Conservation (phyloP, 148 eudicot genomes). For the Rhododendron molle region DNA sequence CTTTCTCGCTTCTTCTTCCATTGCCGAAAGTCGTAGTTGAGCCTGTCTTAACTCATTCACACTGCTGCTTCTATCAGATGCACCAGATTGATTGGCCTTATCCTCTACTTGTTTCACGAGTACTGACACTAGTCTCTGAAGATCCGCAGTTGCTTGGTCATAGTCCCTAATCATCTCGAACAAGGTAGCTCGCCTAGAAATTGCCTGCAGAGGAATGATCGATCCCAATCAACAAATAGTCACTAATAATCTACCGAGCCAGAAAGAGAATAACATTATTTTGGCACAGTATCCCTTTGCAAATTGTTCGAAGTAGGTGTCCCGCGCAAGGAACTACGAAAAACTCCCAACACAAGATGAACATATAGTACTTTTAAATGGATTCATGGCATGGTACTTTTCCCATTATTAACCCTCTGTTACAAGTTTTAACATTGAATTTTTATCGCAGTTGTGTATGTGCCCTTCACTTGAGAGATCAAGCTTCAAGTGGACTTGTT, state of each 20-base stretch:
- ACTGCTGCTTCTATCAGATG: conserved; percentile 35
- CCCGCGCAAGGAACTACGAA: background rate
- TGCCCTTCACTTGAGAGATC: background rate
- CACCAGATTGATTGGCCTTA: conserved; percentile 35
- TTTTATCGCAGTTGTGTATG: background rate
- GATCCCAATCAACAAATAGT: background rate
- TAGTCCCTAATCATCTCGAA: conserved; percentile 95
- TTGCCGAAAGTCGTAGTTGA: conserved; percentile 44
- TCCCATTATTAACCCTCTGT: background rate
- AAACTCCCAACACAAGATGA: background rate
- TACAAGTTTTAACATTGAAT: background rate
- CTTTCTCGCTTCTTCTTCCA: conserved; percentile 68
- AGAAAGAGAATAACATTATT: background rate
- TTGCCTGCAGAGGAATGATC: conserved; percentile 45
- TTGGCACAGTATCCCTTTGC: background rate
- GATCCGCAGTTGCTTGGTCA: conserved; percentile 77
- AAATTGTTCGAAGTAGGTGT: background rate
- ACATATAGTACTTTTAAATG: background rate
- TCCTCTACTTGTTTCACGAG: conserved; percentile 56
- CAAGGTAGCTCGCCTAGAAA: conserved; percentile 79
- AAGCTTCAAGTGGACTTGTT: background rate
- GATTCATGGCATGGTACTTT: background rate
- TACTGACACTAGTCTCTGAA: conserved; percentile 52
- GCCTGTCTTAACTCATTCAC: conserved; percentile 64
- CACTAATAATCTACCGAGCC: background rate